Evolutionary conservation across 2,329 filamentous ascomycete species (phyloP), one percentile per base, ranked within the genome.

Genomic region (Coniella vitis): DNA sequence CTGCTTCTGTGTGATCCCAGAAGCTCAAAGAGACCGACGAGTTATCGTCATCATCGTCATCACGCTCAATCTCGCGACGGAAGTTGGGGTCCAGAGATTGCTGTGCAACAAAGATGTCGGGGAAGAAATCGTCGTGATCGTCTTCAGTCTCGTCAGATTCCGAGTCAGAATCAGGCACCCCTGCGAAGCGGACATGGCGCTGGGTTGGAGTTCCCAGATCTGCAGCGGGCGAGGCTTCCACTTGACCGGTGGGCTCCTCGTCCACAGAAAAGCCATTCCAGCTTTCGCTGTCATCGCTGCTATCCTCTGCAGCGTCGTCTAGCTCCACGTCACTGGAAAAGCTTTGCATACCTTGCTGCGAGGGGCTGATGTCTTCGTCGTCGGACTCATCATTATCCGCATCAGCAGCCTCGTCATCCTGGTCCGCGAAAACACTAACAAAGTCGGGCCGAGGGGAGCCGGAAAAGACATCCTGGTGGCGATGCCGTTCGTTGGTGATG

Each of bases 21-120:
- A 79, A 84, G 1, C 78, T 81, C 36, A 71, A 71, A 19, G 74
- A 78, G 51, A 73, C 73, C 4, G 74, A 81, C 0, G 74, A 76
- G n/a, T 47, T 20, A 9, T 34, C 40, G 52, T 80, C 76, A 17
- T 51, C 48, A 44, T 78, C 70, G 43, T 74, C 72, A 55, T 87
- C 81, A 54, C 78, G 75, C 61, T 90, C 85, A 55, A 90, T 84
- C 67, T 87, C 82, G 37, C 79, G 78, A 55, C 85, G 84, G 60
- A 91, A 81, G 45, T 76, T 75, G 5, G 85, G 83, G 57, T 89
- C 86, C 4, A 91, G 72, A 14, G 79, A 75, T 60, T 81, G 84
- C 65, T 90, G 85, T 43, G 86, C 81, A 49, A 90, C 73, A 63
- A 91, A 91, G 51, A 91, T 82, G 61, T 90, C 82, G 1, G 86